Percentiles rank a stretch among this genome's conserved stretches.
phyloP scores from a whole-genome alignment of 441 rosid genomes.

The Erodium texanum region DNA sequence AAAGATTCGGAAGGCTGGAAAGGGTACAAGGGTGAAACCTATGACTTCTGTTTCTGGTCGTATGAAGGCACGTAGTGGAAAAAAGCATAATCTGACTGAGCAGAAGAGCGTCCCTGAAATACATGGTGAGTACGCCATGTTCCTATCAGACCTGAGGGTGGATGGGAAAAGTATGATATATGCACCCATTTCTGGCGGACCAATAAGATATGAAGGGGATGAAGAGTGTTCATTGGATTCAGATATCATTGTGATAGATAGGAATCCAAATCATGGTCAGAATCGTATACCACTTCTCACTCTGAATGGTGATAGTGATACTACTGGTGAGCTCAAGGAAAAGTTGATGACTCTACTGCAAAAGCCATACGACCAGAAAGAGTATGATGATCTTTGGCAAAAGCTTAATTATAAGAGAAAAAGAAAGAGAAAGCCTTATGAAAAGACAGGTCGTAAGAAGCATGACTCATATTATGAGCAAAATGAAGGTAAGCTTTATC shows the following conservation, averaged over 20 bases:
- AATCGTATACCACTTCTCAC: slow-evolving; percentile 25
- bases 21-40: slow-evolving; percentile 10
- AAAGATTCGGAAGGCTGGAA: slow-evolving; percentile 13
- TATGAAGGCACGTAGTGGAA: slow-evolving; percentile 2
- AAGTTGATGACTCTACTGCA: slow-evolving; percentile 29
- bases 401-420: slow-evolving; percentile 19
- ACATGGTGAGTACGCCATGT: slow-evolving; percentile 10
- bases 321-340: slow-evolving; percentile 30
- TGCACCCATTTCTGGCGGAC: slow-evolving; percentile 13
- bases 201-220: slow-evolving; percentile 25
- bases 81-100: neutral
- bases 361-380: slow-evolving; percentile 37
- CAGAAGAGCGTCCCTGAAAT: neutral
- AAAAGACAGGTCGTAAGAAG: slow-evolving; percentile 28
- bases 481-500: slow-evolving; percentile 28
- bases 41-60: slow-evolving; percentile 5
- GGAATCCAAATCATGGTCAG: slow-evolving; percentile 26
- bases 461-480: slow-evolving; percentile 37
- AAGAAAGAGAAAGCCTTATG: slow-evolving; percentile 8
- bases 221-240: slow-evolving; percentile 31
- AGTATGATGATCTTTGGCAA: slow-evolving; percentile 22
- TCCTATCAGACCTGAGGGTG: slow-evolving; percentile 13
- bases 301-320: neutral
- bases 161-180: slow-evolving; percentile 19
- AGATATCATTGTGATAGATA: slow-evolving; percentile 41